A percentile compares a stretch with the other conserved stretches of the same genome.
Evolutionary conservation across 2,329 filamentous ascomycete genomes (phyloP).

Genomic region (Ceratocystis lukuohia): DNA sequence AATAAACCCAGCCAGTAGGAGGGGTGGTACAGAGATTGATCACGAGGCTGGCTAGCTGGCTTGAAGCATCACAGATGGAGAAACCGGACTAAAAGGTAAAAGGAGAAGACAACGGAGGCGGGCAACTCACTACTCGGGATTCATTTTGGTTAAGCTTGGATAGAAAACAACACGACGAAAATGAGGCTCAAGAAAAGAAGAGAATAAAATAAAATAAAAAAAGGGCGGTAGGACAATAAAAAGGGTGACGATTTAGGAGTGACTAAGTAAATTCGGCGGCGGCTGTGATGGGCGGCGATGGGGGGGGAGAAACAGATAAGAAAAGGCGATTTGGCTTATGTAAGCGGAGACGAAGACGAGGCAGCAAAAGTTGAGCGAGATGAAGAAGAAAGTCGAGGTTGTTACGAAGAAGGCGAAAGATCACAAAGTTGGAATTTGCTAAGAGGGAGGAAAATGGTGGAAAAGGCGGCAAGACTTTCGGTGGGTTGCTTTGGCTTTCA

Average conservation of each 20-base stretch:
- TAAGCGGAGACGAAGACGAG: neutral
- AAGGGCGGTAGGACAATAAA: neutral
- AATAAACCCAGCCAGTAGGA: neutral
- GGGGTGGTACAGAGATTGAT: neutral
- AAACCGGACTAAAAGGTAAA: neutral
- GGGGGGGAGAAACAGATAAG: neutral
- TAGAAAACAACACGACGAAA: neutral
- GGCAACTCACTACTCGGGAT: slow-evolving; percentile 73
- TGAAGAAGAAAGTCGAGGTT: neutral
- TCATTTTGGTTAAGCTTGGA: slow-evolving; percentile 49
- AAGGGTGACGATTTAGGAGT: neutral
- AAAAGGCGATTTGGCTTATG: neutral
- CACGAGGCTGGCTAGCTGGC: neutral
- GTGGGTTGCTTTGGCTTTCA: neutral
- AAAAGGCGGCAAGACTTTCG: neutral
- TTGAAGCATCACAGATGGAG: neutral
- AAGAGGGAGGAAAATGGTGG: neutral
- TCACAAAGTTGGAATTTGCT: neutral
- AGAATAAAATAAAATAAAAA: neutral
- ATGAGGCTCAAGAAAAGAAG: slow-evolving; percentile 4
- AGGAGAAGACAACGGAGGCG: neutral
- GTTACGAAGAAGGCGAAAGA: neutral
- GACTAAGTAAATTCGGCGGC: neutral
- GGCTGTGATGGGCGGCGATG: neutral
- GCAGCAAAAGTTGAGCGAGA: neutral